Base-by-base conservation (phyloP, 768 basidiomycete species). In the Mycena sanguinolenta region DNA sequence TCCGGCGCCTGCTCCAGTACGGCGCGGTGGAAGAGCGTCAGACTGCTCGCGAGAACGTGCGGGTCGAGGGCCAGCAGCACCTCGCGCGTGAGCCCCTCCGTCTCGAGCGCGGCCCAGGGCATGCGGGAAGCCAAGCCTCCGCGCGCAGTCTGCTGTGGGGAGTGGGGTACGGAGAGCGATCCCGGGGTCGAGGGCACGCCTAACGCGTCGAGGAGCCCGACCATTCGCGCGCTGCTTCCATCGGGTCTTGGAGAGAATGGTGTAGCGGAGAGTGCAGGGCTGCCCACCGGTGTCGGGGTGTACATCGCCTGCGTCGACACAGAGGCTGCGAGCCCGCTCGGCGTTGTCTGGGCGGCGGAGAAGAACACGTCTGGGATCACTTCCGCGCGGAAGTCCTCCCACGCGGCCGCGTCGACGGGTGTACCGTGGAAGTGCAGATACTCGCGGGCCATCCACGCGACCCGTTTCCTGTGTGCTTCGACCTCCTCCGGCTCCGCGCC, bases 41-140 rank as follows among this genome's bases (percentile, higher is more conserved):
- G 80, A 78, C 92, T 92, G 59, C 83, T 82, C 2, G 92, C 90
- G 27, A 95, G 77, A 21, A 90, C 70, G 60, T 86, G 82, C 7
- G 88, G 86, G 71, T 94, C 92, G n/a, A 93, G 80, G 21, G 83
- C 75, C 16, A 91, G 83, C 54, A 95, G 83, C 9, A 92, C 82
- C 30, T 92, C 91, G 21, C 89, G 83, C 16, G 92, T 90, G 16
- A 95, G 83, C 0, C 93, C 93, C 69, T 91, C 91, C 53, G 85
- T 84, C 14, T 89, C 84, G 16, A 95, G 82, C 23, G 84, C 82
- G 1, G 80, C 74, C 85, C 90, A 90, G 4, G 91, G 82, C 36
- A 82, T 82, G 21, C 75, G 75, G 52, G 63, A 36, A 4, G 52
- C 4, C 1, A 65, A 42, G 16, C 38, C 54, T 21, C 57, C 73